Evolutionary conservation across 805 yeast species (phyloP).

Genomic region (Candida methanosorbosa): DNA sequence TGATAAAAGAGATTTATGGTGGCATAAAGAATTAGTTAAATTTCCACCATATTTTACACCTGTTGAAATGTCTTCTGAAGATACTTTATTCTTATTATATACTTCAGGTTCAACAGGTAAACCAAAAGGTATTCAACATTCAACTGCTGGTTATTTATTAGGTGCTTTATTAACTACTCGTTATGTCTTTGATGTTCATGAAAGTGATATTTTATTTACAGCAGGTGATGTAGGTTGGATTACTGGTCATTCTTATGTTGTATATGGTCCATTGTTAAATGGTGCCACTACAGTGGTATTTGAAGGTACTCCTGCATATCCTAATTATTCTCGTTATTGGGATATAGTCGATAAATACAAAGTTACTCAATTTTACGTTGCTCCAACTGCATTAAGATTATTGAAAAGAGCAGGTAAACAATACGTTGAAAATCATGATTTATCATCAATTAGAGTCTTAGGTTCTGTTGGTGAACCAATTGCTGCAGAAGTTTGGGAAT

Average conservation of each 20-base stretch:
- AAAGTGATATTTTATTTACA: constrained; percentile 68
- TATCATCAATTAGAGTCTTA: constrained; percentile 56
- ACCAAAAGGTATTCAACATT: constrained; percentile 80
- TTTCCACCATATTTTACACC: constrained; percentile 67
- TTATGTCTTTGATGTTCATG: constrained; percentile 69
- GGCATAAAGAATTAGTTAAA: constrained; percentile 63
- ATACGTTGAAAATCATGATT: constrained; percentile 51
- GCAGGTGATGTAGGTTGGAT: constrained; percentile 94
- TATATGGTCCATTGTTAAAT: constrained; percentile 69
- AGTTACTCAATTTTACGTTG: constrained; percentile 75
- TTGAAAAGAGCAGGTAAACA: constrained; percentile 67
- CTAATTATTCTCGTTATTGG: constrained; percentile 75
- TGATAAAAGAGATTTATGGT: constrained; percentile 62
- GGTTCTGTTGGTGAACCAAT: constrained; percentile 88
- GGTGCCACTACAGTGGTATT: constrained; percentile 77
- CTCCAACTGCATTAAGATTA: constrained; percentile 76
- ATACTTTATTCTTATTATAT: constrained; percentile 71
- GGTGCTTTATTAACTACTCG: constrained; percentile 69
- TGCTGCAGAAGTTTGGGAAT: constrained; percentile 81
- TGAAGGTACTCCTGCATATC: constrained; percentile 86
- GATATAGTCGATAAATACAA: constrained; percentile 62
- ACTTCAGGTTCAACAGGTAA: constrained; percentile 87
- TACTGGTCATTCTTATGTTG: constrained; percentile 79
- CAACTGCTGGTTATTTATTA: constrained; percentile 72
- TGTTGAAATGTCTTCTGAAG: constrained; percentile 69